Conservation (phyloP, 495 filamentous ascomycete species). For the Talaromyces liani region DNA sequence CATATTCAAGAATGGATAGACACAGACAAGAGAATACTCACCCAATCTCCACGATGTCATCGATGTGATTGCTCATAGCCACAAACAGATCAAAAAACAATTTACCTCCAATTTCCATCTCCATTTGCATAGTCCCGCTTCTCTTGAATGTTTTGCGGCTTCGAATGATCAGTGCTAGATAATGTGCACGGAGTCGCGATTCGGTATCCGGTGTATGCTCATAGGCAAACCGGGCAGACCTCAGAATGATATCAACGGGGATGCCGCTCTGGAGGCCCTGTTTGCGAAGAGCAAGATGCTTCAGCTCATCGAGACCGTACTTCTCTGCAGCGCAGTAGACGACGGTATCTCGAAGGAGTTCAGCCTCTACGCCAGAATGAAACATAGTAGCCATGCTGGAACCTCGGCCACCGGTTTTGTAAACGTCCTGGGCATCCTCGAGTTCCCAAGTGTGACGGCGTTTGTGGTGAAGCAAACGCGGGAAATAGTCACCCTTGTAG, state of each 20-base stretch:
- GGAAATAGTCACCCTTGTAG: constrained; percentile 67
- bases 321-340: constrained; percentile 87
- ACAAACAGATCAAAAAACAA: constrained; percentile 97
- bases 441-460: constrained; percentile 56
- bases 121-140: constrained; percentile 94
- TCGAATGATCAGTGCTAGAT: constrained; percentile 89
- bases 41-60: constrained; percentile 4
- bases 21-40: neutral
- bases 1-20: neutral
- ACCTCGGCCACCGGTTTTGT: constrained; percentile 46
- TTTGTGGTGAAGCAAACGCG: constrained; percentile 43
- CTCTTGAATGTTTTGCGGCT: constrained; percentile 90
- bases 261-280: constrained; percentile 84
- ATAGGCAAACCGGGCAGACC: constrained; percentile 87
- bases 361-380: constrained; percentile 55
- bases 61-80: constrained; percentile 70
- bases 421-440: constrained; percentile 48
- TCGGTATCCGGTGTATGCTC: constrained; percentile 89
- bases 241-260: constrained; percentile 77
- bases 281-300: constrained; percentile 82
- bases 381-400: constrained; percentile 71
- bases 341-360: constrained; percentile 79
- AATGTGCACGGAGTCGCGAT: constrained; percentile 83
- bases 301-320: constrained; percentile 79
- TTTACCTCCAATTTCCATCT: constrained; percentile 88